Percentiles rank a stretch among this genome's conserved stretches.
phyloP scores from a whole-genome alignment of 1,284 basidiomycete species.

The Omphalotus olearius region DNA sequence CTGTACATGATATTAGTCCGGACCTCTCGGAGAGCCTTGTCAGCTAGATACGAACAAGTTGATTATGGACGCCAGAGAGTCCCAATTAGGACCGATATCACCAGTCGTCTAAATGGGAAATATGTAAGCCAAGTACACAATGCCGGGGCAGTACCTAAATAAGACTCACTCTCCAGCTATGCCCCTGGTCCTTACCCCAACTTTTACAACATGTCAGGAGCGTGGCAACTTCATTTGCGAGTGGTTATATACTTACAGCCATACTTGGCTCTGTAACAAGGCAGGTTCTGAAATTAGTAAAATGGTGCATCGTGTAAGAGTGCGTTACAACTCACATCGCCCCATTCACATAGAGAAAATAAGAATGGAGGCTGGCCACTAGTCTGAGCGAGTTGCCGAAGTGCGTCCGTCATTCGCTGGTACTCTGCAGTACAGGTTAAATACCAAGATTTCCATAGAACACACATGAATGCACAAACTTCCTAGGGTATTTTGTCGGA shows the following conservation, averaged over 20 bases:
- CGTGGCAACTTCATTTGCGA: neutral
- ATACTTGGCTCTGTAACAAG: conserved; percentile 13
- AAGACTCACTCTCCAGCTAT: conserved; percentile 40
- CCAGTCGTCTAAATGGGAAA: conserved; percentile 30
- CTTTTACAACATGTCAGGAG: neutral
- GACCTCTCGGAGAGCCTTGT: neutral
- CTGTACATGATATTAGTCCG: conserved; percentile 19
- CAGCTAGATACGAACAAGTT: conserved; percentile 29
- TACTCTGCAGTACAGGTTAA: conserved; percentile 31
- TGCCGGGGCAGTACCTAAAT: conserved; percentile 9
- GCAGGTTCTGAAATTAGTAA: neutral
- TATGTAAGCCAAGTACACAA: neutral
- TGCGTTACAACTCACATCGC: conserved; percentile 31
- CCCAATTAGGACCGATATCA: conserved; percentile 27
- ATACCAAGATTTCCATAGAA: neutral
- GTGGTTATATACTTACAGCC: conserved; percentile 15
- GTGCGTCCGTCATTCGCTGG: conserved; percentile 44
- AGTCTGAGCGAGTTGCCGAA: conserved; percentile 33
- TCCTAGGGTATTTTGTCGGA: conserved; percentile 42
- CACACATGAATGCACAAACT: conserved; percentile 29
- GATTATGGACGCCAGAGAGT: conserved; percentile 35
- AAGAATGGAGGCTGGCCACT: conserved; percentile 38
- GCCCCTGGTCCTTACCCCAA: conserved; percentile 39
- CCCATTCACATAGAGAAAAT: conserved; percentile 52
- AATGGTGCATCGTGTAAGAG: neutral